Conservation (phyloP, 192 early-diverging fungal species). For the Backusella tuberculispora region DNA sequence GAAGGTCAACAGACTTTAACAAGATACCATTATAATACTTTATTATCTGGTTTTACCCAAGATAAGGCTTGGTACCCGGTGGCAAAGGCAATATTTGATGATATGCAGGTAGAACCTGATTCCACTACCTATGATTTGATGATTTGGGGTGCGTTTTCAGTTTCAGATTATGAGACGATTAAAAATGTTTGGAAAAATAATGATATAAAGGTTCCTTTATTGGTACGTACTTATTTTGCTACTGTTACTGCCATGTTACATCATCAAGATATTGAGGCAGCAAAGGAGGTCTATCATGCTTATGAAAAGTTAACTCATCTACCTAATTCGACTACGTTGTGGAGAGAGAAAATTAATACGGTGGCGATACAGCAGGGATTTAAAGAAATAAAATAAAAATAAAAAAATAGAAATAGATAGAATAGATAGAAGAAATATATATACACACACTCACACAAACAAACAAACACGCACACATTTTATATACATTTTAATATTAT, state of each 20-base stretch:
- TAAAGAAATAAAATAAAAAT: not conserved
- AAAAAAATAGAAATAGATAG: too few species aligned
- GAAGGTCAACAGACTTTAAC: not conserved
- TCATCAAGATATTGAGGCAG: not conserved
- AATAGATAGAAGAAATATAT: too few species aligned
- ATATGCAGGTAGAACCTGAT: constrained; percentile 22
- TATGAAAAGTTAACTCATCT: not conserved
- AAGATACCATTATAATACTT: constrained; percentile 28
- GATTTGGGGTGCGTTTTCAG: constrained; percentile 15
- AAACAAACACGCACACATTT: too few species aligned
- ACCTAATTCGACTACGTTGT: constrained; percentile 13
- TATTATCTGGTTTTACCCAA: constrained; percentile 1
- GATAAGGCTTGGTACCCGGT: constrained; percentile 20
- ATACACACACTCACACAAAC: too few species aligned
- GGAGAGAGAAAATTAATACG: constrained; percentile 12
- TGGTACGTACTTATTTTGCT: constrained; percentile 20
- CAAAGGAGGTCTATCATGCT: constrained; percentile 8
- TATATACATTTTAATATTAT: too few species aligned
- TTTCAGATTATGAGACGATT: constrained; percentile 19
- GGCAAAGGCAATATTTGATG: constrained; percentile 19
- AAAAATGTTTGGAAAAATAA: not conserved
- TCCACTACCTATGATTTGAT: constrained; percentile 22
- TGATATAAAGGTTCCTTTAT: not conserved
- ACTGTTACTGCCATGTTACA: constrained; percentile 6
- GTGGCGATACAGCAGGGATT: constrained; percentile 8